These are phyloP conservation scores for Populus simonii DNA, from an alignment of 345 rosid species.

Conservation along the genomic window DNA sequence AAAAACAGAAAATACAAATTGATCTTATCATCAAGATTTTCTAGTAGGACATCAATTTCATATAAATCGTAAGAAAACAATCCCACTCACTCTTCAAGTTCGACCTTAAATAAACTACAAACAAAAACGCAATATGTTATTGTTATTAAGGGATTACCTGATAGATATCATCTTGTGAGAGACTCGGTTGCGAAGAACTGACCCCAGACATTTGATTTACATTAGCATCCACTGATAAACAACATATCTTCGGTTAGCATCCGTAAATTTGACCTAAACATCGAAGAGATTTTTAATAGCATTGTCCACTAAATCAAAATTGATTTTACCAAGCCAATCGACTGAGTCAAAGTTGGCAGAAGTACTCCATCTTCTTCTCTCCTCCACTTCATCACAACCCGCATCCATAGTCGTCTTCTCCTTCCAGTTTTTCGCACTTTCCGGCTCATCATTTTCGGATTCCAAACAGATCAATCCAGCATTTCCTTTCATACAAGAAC, in stretches of 20 bases:
- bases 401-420: constrained; percentile 26
- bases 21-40: background rate
- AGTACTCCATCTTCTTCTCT: constrained; percentile 23
- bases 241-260: constrained; percentile 12
- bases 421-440: constrained; percentile 30
- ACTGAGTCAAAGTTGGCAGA: constrained; percentile 14
- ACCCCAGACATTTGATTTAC: constrained; percentile 31
- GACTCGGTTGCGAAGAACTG: constrained; percentile 17
- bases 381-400: constrained; percentile 18
- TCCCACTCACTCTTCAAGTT: background rate
- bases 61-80: background rate
- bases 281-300: background rate
- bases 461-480: constrained; percentile 58
- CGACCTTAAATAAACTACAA: background rate
- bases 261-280: constrained; percentile 6
- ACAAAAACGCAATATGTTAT: background rate
- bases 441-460: constrained; percentile 54
- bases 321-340: constrained; percentile 27
- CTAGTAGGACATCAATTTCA: background rate
- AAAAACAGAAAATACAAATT: no score
- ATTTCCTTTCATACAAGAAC: constrained; percentile 32
- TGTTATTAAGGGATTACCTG: constrained; percentile 33
- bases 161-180: constrained; percentile 25
- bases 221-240: constrained; percentile 36
- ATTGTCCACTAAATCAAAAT: constrained; percentile 8